Base-by-base conservation (phyloP, 2,329 filamentous ascomycete species). In the Dactylella cylindrospora region DNA sequence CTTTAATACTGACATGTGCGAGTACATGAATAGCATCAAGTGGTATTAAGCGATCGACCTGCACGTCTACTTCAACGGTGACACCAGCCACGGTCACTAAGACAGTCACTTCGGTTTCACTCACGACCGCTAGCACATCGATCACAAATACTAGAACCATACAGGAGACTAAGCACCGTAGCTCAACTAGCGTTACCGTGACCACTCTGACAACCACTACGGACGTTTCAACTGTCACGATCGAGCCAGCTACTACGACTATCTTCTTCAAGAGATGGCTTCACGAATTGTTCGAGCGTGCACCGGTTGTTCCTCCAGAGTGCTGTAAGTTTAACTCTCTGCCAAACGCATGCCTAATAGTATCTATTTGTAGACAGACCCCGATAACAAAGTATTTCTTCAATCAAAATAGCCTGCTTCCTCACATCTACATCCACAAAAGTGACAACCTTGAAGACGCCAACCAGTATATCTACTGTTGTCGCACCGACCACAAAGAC, bases 301-400 rank as follows among this genome's bases (percentile, higher is more conserved):
- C 32, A 7, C 32, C 32, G 10, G 32, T 35, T 35, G 32, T 35
- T 35, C 32, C 32, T 13, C 10, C 32, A 6, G 32, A 35, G 6
- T 35, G 32, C 32, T 35, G 32, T 35, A 35, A 35, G 32, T 7
- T 35, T n/a, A n/a, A n/a, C n/a, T n/a, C n/a, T n/a, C n/a, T n/a
- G n/a, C n/a, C n/a, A n/a, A n/a, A n/a, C n/a, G 13, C 5, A 10
- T 15, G 32, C 13, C 32, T 7, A 6, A 7, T 35, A 13, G 6
- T 35, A 35, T 35, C 13, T 13, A 5, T 35, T 15, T 35, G 13
- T n/a, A 6, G 32, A n/a, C n/a, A n/a, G n/a, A n/a, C n/a, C n/a
- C n/a, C n/a, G n/a, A n/a, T n/a, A n/a, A n/a, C n/a, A n/a, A n/a
- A n/a, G n/a, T n/a, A n/a, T n/a, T n/a, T n/a, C n/a, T n/a, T 15